These are phyloP conservation scores for Nitzschia sp. DNA, from an alignment of 108 stramenopile genomes.

Conservation along the genomic window DNA sequence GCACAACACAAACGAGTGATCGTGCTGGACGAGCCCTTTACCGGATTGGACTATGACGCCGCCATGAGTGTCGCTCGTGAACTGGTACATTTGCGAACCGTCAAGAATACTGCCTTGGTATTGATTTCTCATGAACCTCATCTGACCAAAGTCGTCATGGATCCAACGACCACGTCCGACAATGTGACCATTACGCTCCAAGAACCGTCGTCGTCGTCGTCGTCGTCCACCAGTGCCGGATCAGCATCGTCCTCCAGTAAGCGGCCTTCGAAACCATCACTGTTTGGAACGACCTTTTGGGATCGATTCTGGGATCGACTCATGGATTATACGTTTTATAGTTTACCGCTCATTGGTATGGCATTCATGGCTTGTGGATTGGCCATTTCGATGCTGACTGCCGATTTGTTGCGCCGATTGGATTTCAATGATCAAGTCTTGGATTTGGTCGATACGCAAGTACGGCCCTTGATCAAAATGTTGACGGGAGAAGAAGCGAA, in stretches of 20 bases:
- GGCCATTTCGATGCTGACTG: conserved; percentile 78
- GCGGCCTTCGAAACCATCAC: conserved; percentile 14
- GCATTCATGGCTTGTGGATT: conserved; percentile 80
- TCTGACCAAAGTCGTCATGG: conserved; percentile 67
- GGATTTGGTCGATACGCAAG: conserved; percentile 62
- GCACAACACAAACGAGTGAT: conserved; percentile 81
- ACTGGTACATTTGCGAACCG: conserved; percentile 51
- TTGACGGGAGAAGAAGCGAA: conserved; percentile 67
- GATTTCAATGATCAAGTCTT: conserved; percentile 71
- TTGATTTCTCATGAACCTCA: conserved; percentile 82
- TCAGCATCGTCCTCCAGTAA: not conserved
- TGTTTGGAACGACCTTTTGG: conserved; percentile 48
- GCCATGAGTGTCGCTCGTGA: conserved; percentile 73
- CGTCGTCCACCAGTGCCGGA: not conserved
- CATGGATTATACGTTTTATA: conserved; percentile 66
- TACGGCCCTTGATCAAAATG: conserved; percentile 70
- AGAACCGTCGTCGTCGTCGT: not conserved
- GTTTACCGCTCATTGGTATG: conserved; percentile 69
- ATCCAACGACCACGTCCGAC: conserved; percentile 23
- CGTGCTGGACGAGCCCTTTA: conserved; percentile 83
- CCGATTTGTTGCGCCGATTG: conserved; percentile 62
- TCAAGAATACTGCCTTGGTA: conserved; percentile 56
- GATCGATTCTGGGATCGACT: conserved; percentile 60
- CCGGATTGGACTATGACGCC: conserved; percentile 61
- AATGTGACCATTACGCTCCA: conserved; percentile 19